Conservation (phyloP, 352 stramenopile genomes). For the Globisporangium irregulare region DNA sequence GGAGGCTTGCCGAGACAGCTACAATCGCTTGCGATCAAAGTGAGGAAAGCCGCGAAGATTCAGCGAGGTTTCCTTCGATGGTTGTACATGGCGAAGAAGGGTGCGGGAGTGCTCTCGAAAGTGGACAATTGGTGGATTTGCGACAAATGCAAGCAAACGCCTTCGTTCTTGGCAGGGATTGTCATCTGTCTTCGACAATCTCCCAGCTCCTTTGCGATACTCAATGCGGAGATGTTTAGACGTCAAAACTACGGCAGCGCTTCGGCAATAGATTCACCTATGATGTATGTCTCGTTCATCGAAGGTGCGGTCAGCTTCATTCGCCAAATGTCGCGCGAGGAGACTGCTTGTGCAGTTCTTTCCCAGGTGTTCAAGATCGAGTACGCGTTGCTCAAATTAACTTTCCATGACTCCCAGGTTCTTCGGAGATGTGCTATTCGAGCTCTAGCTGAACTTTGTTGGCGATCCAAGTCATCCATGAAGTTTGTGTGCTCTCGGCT, state of each 20-base stretch:
- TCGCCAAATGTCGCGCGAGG: neutral
- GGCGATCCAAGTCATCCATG: conserved; percentile 14
- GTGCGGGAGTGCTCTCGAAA: neutral
- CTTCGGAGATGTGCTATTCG: conserved; percentile 14
- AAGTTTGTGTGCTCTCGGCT: conserved; percentile 17
- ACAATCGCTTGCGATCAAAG: conserved; percentile 11
- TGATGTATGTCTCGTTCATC: neutral
- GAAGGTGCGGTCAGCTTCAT: neutral
- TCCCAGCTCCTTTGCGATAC: neutral
- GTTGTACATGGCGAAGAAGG: conserved; percentile 21
- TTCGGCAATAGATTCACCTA: neutral
- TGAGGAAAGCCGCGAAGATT: conserved; percentile 24
- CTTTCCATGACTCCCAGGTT: conserved; percentile 8
- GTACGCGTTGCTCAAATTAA: conserved; percentile 12
- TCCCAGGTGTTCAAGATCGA: conserved; percentile 17
- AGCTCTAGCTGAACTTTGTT: conserved; percentile 18
- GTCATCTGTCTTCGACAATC: conserved; percentile 12
- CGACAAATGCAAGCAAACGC: neutral
- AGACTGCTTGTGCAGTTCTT: neutral
- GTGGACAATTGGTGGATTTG: conserved; percentile 11
- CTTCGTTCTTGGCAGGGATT: conserved; percentile 20
- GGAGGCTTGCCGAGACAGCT: neutral
- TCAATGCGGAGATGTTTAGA: neutral
- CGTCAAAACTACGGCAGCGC: neutral
- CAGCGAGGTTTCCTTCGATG: conserved; percentile 25